Percentiles rank a stretch among this genome's conserved stretches.
Evolutionary conservation across 257 asterid genomes (phyloP).

Genomic region (Mentha longifolia): DNA sequence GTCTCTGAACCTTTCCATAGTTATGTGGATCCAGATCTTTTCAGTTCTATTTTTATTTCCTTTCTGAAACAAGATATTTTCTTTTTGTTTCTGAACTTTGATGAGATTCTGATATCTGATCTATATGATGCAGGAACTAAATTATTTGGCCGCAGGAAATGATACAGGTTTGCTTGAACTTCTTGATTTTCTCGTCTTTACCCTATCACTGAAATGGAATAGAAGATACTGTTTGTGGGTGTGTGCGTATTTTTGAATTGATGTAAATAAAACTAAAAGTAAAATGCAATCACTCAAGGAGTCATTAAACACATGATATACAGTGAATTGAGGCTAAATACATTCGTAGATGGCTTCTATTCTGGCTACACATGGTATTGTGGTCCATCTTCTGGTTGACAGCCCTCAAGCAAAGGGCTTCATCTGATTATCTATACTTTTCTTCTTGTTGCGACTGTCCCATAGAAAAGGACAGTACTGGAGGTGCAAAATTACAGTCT

Average conservation of each 20-base stretch:
- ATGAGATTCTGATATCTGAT: slow-evolving; percentile 23
- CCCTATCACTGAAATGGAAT: not conserved
- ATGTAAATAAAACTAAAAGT: not conserved
- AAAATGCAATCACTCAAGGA: not conserved
- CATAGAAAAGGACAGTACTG: not conserved
- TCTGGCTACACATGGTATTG: not conserved
- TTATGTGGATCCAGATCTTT: not conserved
- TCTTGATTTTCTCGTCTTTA: not conserved
- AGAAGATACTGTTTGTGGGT: not conserved
- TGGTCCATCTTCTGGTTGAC: not conserved
- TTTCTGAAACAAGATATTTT: not conserved
- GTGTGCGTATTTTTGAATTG: not conserved
- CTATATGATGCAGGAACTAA: slow-evolving; percentile 57
- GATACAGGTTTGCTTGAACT: slow-evolving; percentile 70
- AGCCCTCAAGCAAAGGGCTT: not conserved
- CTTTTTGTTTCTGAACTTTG: slow-evolving; percentile 17
- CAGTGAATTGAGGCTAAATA: not conserved
- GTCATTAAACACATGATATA: not conserved
- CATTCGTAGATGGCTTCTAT: not conserved
- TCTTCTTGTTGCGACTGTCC: not conserved
- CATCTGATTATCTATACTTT: not conserved
- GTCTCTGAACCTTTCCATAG: not conserved
- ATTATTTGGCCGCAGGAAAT: slow-evolving; percentile 53
- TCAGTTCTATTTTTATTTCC: not conserved
- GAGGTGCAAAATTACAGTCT: not conserved